Percentiles rank a stretch among this genome's conserved stretches.
These are phyloP conservation scores for Mallotus japonicus DNA, from an alignment of 441 rosid genomes.

Conservation along the genomic window DNA sequence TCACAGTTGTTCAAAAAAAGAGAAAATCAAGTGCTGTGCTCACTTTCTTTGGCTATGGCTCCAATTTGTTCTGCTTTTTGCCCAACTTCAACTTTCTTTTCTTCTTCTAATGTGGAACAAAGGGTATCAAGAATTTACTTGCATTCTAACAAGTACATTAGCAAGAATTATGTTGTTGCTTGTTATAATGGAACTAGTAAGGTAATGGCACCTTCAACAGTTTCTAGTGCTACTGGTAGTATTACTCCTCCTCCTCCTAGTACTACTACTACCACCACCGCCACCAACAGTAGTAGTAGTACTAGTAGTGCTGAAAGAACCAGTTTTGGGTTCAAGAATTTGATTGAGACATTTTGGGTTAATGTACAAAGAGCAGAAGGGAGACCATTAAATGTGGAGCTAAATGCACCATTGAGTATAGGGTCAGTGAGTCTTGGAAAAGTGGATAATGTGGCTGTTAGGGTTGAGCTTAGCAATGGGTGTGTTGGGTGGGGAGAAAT, in stretches of 20 bases:
- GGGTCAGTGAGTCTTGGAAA: conserved; percentile 64
- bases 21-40: not conserved
- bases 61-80: not conserved
- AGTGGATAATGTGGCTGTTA: conserved; percentile 61
- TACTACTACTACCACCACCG: no score
- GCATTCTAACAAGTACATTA: not conserved
- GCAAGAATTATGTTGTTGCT: not conserved
- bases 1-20: not conserved
- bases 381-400: conserved; percentile 34
- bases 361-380: conserved; percentile 63
- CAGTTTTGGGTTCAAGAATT: conserved; percentile 44
- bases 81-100: conserved; percentile 4
- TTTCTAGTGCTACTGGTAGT: not conserved
- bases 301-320: not conserved
- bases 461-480: conserved; percentile 62
- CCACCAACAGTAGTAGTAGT: not conserved
- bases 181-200: not conserved
- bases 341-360: conserved; percentile 55
- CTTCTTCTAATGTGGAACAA: not conserved
- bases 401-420: conserved; percentile 59
- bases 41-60: conserved; percentile 6
- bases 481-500: conserved; percentile 89
- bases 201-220: conserved; percentile 3
- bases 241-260: no score
- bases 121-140: not conserved